phyloP scores from a whole-genome alignment of 2,329 filamentous ascomycete species.

The Cercospora sp. region DNA sequence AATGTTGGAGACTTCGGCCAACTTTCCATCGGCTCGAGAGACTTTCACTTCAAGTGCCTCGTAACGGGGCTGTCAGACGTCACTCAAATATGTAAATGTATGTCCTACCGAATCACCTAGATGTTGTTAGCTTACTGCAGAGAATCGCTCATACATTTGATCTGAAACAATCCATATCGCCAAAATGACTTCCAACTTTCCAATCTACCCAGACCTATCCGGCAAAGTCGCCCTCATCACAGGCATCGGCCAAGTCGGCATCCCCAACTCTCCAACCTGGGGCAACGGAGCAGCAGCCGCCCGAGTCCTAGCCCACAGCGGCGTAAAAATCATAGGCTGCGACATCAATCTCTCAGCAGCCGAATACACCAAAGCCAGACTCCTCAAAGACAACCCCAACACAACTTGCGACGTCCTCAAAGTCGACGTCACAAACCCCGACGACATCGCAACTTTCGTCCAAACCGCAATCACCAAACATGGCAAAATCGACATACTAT shows the following conservation, averaged over 20 bases:
- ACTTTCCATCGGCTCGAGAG: constrained; percentile 2
- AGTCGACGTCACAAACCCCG: constrained; percentile 49
- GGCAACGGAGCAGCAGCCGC: constrained; percentile 55
- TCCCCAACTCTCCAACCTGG: constrained; percentile 44
- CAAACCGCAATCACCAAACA: constrained; percentile 44
- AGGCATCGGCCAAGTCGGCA: constrained; percentile 47
- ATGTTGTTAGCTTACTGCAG: background rate
- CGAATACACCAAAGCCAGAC: constrained; percentile 37
- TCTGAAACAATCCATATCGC: background rate
- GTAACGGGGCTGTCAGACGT: background rate
- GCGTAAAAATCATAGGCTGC: constrained; percentile 50
- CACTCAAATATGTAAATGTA: background rate
- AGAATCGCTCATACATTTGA: background rate
- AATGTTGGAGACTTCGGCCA: constrained; percentile 1
- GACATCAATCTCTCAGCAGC: constrained; percentile 31
- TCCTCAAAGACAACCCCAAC: constrained; percentile 40
- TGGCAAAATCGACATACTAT: constrained; percentile 51
- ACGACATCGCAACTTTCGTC: constrained; percentile 51
- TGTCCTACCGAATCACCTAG: background rate
- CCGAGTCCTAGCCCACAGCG: constrained; percentile 49
- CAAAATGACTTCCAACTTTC: constrained; percentile 24
- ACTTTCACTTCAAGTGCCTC: background rate
- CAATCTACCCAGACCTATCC: constrained; percentile 38
- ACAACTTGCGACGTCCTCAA: constrained; percentile 41
- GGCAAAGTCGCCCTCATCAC: constrained; percentile 50